phyloP scores from a whole-genome alignment of 2,329 filamentous ascomycete species.

The Aureobasidium sp. region DNA sequence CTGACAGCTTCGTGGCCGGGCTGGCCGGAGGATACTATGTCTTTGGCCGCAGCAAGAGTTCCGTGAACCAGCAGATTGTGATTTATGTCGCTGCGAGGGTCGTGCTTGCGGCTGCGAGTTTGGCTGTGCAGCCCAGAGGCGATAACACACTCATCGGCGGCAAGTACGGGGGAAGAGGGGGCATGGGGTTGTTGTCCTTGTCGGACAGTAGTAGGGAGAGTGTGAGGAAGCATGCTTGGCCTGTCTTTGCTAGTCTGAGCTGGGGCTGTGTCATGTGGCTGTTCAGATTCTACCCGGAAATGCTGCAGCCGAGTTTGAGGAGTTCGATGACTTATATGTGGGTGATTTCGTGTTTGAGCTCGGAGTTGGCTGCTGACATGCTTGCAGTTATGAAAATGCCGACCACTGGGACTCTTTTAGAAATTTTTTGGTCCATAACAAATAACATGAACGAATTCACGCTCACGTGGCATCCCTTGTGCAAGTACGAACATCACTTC shows the following conservation, averaged over 20 bases:
- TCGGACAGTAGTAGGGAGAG: constrained; percentile 33
- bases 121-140: constrained; percentile 61
- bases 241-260: constrained; percentile 79
- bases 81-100: constrained; percentile 96
- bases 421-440: constrained; percentile 83
- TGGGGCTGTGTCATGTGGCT: constrained; percentile 96
- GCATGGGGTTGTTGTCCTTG: constrained; percentile 36
- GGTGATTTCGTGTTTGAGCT: constrained; percentile 30
- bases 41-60: constrained; percentile 73
- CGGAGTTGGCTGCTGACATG: constrained; percentile 24
- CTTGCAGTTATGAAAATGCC: constrained; percentile 62
- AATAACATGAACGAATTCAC: no score
- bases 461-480: no score
- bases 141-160: constrained; percentile 33
- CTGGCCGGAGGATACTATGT: constrained; percentile 86
- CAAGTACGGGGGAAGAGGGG: constrained; percentile 33
- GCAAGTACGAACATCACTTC: no score
- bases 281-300: constrained; percentile 86
- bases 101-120: constrained; percentile 71
- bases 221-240: constrained; percentile 67
- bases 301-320: constrained; percentile 81
- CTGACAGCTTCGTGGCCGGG: constrained; percentile 81
- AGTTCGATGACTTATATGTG: constrained; percentile 99
- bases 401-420: constrained; percentile 82
- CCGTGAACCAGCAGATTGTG: constrained; percentile 92